A percentile compares a stretch with the other conserved stretches of the same genome.
Conservation (phyloP, 2,329 filamentous ascomycete genomes). For the Clonostachys byssicola region DNA sequence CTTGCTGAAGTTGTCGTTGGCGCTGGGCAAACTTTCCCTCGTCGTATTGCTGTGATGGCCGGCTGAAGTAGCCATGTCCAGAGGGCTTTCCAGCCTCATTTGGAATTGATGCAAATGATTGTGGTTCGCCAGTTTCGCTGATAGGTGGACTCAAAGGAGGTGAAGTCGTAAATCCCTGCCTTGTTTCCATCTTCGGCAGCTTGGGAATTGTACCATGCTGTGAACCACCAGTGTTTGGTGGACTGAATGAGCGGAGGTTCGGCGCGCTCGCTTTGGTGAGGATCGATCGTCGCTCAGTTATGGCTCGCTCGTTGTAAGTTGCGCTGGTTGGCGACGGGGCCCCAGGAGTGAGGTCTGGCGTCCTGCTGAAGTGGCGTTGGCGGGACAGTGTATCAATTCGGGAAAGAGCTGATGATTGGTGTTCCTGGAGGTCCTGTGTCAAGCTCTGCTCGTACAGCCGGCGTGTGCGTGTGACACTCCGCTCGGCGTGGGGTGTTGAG, state of each 20-base stretch:
- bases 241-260: slow-evolving; percentile 59
- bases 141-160: slow-evolving; percentile 50
- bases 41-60: slow-evolving; percentile 73
- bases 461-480: slow-evolving; percentile 64
- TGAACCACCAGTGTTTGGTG: slow-evolving; percentile 28
- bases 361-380: slow-evolving; percentile 48
- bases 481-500: slow-evolving; percentile 43
- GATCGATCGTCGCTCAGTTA: slow-evolving; percentile 36
- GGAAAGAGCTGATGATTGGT: slow-evolving; percentile 72
- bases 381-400: slow-evolving; percentile 75
- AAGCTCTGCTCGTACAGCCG: slow-evolving; percentile 81
- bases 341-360: slow-evolving; percentile 40
- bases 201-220: slow-evolving; percentile 31
- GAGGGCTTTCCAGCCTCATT: slow-evolving; percentile 81
- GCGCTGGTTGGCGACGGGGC: slow-evolving; percentile 39
- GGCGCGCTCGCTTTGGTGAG: slow-evolving; percentile 60
- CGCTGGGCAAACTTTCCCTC: slow-evolving; percentile 81
- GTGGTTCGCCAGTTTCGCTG: slow-evolving; percentile 67
- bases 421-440: slow-evolving; percentile 74
- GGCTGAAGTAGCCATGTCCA: slow-evolving; percentile 59
- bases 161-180: slow-evolving; percentile 20
- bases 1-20: slow-evolving; percentile 75
- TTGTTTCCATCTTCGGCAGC: slow-evolving; percentile 25
- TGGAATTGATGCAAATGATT: slow-evolving; percentile 63
- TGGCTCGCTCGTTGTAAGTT: slow-evolving; percentile 37